Evolutionary conservation across 2,329 filamentous ascomycete species (phyloP).

Genomic region (Cytospora leucostoma): DNA sequence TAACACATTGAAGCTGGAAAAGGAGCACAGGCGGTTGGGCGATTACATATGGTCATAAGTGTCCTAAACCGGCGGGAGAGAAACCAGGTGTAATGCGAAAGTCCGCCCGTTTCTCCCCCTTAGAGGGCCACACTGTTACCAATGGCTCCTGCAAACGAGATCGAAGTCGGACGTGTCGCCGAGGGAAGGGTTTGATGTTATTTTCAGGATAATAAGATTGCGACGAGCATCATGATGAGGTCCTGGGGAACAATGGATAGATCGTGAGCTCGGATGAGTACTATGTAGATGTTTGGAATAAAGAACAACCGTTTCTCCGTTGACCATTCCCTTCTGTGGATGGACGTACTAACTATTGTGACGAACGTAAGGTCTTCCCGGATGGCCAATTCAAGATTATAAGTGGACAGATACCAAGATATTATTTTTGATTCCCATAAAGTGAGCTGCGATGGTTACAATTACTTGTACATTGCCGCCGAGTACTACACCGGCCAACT

Average conservation of each 20-base stretch:
- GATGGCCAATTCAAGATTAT: neutral
- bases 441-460: neutral
- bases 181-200: too few relatives aligned
- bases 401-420: neutral
- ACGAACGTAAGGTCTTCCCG: neutral
- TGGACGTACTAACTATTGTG: neutral
- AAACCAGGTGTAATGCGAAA: too few relatives aligned
- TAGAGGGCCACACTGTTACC: too few relatives aligned
- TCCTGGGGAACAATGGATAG: neutral
- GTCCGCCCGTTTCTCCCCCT: too few relatives aligned
- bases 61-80: too few relatives aligned
- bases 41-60: too few relatives aligned
- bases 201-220: too few relatives aligned
- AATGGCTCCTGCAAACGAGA: too few relatives aligned
- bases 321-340: slow-evolving; percentile 4
- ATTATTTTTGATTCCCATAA: neutral
- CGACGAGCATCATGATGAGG: too few relatives aligned
- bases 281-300: neutral
- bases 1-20: too few relatives aligned
- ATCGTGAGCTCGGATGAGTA: neutral
- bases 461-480: neutral
- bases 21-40: too few relatives aligned
- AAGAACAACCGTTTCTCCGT: slow-evolving; percentile 4
- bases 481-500: neutral
- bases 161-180: too few relatives aligned